Evolutionary conservation across 345 rosid genomes (phyloP).

Genomic region (Diplotaxis tenuifolia): DNA sequence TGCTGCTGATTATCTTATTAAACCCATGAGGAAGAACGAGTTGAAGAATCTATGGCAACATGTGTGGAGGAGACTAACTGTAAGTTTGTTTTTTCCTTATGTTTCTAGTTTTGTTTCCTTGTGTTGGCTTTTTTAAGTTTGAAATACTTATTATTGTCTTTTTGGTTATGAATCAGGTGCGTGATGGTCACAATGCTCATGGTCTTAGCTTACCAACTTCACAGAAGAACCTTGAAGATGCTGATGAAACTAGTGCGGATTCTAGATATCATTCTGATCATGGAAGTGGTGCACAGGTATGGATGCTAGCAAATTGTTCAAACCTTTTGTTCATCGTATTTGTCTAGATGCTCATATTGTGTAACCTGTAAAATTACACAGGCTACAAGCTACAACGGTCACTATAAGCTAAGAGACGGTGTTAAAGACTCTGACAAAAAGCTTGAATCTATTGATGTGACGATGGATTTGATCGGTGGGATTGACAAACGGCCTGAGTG

Average conservation of each 20-base stretch:
- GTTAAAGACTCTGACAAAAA: slow-evolving; percentile 9
- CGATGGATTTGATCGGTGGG: slow-evolving; percentile 64
- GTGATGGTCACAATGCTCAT: slow-evolving; percentile 33
- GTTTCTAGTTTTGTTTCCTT: not conserved
- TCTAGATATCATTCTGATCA: slow-evolving; percentile 49
- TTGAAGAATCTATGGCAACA: slow-evolving; percentile 75
- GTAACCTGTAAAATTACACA: not conserved
- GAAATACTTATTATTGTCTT: not conserved
- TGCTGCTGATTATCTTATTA: slow-evolving; percentile 72
- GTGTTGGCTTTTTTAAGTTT: slow-evolving; percentile 4
- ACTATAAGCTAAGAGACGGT: slow-evolving; percentile 6
- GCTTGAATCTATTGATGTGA: slow-evolving; percentile 26
- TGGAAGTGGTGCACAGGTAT: slow-evolving; percentile 54
- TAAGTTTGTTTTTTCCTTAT: slow-evolving; percentile 12
- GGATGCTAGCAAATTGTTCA: not conserved
- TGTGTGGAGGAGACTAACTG: slow-evolving; percentile 66
- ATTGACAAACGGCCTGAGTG: slow-evolving; percentile 34
- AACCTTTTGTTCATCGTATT: not conserved
- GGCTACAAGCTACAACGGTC: slow-evolving; percentile 17
- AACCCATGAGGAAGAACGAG: slow-evolving; percentile 76
- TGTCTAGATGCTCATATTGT: not conserved
- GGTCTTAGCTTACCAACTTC: slow-evolving; percentile 37
- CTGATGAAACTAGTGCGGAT: slow-evolving; percentile 47
- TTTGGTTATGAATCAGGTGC: slow-evolving; percentile 37
- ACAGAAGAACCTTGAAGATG: slow-evolving; percentile 43